Evolutionary conservation across 2,329 filamentous ascomycete genomes (phyloP), one percentile per base, ranked within the genome.

Genomic region (Fusarium subglutinans): DNA sequence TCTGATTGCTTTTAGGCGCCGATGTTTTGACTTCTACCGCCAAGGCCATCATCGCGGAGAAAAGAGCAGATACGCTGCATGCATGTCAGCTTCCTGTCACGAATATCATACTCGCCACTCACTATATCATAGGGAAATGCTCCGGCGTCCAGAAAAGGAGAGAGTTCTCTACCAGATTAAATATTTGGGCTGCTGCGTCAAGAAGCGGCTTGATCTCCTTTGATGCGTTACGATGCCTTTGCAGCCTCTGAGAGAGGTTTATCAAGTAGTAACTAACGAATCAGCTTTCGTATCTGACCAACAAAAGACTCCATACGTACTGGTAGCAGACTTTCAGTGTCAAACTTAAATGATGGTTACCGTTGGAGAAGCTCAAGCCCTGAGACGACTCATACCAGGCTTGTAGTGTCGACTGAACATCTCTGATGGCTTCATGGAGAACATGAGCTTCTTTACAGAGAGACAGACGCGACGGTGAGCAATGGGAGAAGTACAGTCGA

Each of bases 111-210:
- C 33, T 13, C 12, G 30, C 12, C 56, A 26, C 56, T 62, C 18
- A 66, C 63, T 66, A 65, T 0, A 66, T 66, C 63, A 65, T 66
- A 0, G 63, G 63, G 0, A 66, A 66, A 0, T 65, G 60, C 4
- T 65, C 60, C 1, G 60, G 60, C 0, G 63, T 41, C 63, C 63
- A 66, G 1, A 65, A 66, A 0, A 66, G 37, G 0, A 66, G 0
- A 0, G 63, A 66, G 15, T 56, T 56, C 3, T 65, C 63, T 0
- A 48, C 59, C 0, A 66, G 22, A 1, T 15, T 47, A 0, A 66
- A 66, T 1, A 66, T 26, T 3, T 65, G 60, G 0, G 24, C 22
- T 8, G 63, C 63, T 0, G 63, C 41, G 0, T 66, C 59, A 0
- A 65, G 11, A 0, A 66, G 15, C 0, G 48, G 35, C 4, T 56